Conservation (phyloP, 2,329 filamentous ascomycete genomes). For the Cladosporium colombiae region DNA sequence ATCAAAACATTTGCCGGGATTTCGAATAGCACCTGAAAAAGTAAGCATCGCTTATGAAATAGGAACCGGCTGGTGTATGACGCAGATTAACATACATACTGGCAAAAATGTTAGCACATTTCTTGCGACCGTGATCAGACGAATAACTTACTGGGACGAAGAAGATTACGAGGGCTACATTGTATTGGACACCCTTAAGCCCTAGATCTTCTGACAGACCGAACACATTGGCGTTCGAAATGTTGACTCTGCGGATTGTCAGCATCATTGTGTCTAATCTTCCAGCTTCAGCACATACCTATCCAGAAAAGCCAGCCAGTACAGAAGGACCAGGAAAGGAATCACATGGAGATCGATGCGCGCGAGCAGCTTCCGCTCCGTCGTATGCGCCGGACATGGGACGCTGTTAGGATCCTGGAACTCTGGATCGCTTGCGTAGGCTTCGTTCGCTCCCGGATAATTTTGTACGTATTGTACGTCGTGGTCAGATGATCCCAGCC, state of each 20-base stretch:
- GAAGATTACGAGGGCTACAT: conserved; percentile 55
- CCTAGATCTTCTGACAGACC: conserved; percentile 50
- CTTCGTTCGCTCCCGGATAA: conserved; percentile 24
- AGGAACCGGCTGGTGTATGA: neutral
- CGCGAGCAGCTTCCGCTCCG: conserved; percentile 46
- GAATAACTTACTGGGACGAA: conserved; percentile 43
- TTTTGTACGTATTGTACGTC: conserved; percentile 20
- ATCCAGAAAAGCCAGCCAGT: conserved; percentile 52
- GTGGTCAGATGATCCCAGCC: conserved; percentile 10
- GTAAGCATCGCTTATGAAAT: neutral
- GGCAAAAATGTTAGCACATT: neutral
- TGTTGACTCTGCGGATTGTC: conserved; percentile 48
- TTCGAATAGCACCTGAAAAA: conserved; percentile 52
- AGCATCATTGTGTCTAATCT: neutral
- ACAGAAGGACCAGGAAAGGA: conserved; percentile 53
- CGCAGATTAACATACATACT: conserved; percentile 11
- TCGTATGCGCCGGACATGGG: conserved; percentile 51
- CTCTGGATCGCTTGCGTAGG: conserved; percentile 7
- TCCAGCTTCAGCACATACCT: conserved; percentile 3
- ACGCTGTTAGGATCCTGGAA: conserved; percentile 40
- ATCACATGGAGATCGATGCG: conserved; percentile 52
- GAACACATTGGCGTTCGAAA: conserved; percentile 55
- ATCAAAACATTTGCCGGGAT: conserved; percentile 52
- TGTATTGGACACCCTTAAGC: conserved; percentile 49
- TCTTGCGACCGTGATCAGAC: neutral